These are phyloP conservation scores for Phyllosticta capitalensis DNA, from an alignment of 2,329 filamentous ascomycete species.

Conservation along the genomic window DNA sequence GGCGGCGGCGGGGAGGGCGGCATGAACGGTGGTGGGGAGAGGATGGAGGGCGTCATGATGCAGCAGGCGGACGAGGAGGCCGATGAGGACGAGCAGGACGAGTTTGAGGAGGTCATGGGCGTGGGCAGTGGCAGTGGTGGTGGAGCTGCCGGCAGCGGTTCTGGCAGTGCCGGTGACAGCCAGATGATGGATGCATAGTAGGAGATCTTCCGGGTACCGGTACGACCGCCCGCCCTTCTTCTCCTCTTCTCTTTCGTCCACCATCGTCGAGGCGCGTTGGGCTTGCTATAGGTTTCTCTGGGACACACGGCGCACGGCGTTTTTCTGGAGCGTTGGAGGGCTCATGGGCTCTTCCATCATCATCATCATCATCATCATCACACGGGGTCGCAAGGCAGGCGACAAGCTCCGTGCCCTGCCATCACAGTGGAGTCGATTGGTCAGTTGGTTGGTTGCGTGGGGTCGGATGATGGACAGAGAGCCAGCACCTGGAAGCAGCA, in stretches of 20 bases:
- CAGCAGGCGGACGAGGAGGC: slow-evolving; percentile 21
- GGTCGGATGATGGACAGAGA: too few relatives aligned
- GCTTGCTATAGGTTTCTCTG: too few relatives aligned
- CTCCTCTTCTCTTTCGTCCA: too few relatives aligned
- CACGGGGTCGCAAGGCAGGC: neutral
- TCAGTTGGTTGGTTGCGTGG: too few relatives aligned
- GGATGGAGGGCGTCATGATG: slow-evolving; percentile 17
- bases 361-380: neutral
- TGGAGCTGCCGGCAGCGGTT: slow-evolving; percentile 14
- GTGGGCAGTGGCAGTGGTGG: slow-evolving; percentile 13
- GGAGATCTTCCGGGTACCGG: neutral
- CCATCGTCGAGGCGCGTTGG: neutral
- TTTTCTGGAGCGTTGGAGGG: neutral
- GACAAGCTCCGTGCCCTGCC: too few relatives aligned
- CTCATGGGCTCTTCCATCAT: neutral
- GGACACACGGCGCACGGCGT: neutral
- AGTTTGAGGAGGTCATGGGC: slow-evolving; percentile 35
- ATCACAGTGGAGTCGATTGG: too few relatives aligned
- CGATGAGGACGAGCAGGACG: slow-evolving; percentile 33
- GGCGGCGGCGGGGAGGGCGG: slow-evolving; percentile 25
- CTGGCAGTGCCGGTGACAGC: slow-evolving; percentile 20
- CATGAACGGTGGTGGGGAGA: slow-evolving; percentile 17
- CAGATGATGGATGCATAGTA: slow-evolving; percentile 27
- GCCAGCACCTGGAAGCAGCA: too few relatives aligned
- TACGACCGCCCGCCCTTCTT: too few relatives aligned